Base-by-base conservation (phyloP, 2,329 filamentous ascomycete species). In the Xylariaceae sp. region DNA sequence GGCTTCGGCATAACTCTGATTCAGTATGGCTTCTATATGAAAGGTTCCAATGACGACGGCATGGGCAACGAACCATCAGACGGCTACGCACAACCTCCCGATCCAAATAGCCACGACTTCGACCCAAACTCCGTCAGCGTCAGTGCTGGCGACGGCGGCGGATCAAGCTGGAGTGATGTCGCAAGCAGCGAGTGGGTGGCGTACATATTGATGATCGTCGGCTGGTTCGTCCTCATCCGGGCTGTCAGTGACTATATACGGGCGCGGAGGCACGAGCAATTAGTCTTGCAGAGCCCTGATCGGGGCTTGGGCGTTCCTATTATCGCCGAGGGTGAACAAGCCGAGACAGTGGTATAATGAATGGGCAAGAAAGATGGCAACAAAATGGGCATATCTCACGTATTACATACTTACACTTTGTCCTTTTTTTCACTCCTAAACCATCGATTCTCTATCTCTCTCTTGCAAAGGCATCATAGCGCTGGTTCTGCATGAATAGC, bases 11-110 rank as follows among this genome's bases (percentile, higher is more conserved):
- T 98, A 57, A 96, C 91, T 0, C 78, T 98, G 10, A 90, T 98
- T 38, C 92, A 97, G 66, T 97, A 94, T 62, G 93, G 93, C 23
- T 97, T 98, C 68, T 90, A 89, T 57, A 94, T 97, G 88, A 93
- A 90, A 64, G 80, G 79, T 37, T 71, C 75, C 22, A 70, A 72
- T 22, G 63, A 67, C 59, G 60, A 68, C 38, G 64, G 65, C 20
- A 75, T 74, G 67, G 69, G 64, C 47, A 71, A 70, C 4, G 62
- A 64, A 10, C 62, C 63, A 11, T 71, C 77, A 5, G 78, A 81
- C 40, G 75, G 75, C 41, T 85, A 84, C 57, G 78, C 83, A 4
- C 77, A 82, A 32, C 92, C 93, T 0, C 78, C 83, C 0, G 88
- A 97, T 59, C 93, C 93, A 1, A 97, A 97, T 63, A 81, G 83